phyloP scores from a whole-genome alignment of 176 grass and related monocot genomes.

The Musa beccarii region DNA sequence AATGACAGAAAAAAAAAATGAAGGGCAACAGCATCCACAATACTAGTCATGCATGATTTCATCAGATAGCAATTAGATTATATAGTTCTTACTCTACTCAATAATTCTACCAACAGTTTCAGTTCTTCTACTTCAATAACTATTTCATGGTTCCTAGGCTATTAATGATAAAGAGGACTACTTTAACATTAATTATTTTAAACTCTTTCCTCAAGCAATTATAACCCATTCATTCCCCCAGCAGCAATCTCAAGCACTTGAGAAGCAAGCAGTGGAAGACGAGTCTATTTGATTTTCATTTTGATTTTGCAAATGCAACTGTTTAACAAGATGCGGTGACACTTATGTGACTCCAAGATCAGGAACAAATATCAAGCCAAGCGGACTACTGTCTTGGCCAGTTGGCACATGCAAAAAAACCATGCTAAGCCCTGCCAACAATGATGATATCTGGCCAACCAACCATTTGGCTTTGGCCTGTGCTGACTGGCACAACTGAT shows the following conservation, averaged over 20 bases:
- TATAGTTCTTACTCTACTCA: neutral
- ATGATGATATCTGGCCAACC: neutral
- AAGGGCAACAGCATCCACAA: neutral
- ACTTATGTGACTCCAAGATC: no score
- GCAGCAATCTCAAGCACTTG: neutral
- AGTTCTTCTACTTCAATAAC: neutral
- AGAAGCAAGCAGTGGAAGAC: neutral
- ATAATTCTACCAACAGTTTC: neutral
- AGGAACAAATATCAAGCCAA: neutral
- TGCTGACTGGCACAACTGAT: neutral
- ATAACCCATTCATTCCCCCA: neutral
- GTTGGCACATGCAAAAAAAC: neutral
- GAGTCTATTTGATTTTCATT: neutral
- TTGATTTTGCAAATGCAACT: neutral
- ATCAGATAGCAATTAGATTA: neutral
- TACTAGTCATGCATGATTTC: neutral
- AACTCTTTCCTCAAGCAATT: neutral
- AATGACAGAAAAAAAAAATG: neutral
- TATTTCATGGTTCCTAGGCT: neutral
- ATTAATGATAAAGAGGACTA: neutral
- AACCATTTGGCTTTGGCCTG: no score
- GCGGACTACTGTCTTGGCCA: neutral
- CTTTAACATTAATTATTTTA: neutral
- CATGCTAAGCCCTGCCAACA: neutral
- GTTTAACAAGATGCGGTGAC: neutral